These are phyloP conservation scores for Fraxinus sp. DNA, from an alignment of 305 asterid species.

Conservation along the genomic window DNA sequence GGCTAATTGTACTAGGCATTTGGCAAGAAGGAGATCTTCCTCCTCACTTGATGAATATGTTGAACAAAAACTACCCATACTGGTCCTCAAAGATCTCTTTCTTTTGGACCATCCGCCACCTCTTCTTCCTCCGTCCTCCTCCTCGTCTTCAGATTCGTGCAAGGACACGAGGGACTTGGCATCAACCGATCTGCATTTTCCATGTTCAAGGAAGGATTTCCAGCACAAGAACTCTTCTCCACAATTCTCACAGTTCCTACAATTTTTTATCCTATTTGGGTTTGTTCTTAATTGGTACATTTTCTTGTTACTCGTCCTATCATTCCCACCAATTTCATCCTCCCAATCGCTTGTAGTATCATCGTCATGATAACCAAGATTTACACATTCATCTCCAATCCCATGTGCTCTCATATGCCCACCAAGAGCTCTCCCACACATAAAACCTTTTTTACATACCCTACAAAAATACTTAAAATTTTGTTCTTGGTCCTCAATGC, in stretches of 20 bases:
- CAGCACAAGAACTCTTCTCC: constrained; percentile 82
- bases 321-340: constrained; percentile 35
- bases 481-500: constrained; percentile 47
- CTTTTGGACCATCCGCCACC: constrained; percentile 63
- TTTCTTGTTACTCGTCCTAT: constrained; percentile 40
- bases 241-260: constrained; percentile 75
- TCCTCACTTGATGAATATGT: constrained; percentile 46
- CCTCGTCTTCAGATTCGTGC: constrained; percentile 54
- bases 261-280: constrained; percentile 75
- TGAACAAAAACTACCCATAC: constrained; percentile 39
- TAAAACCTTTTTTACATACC: constrained; percentile 89
- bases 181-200: constrained; percentile 74
- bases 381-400: constrained; percentile 58
- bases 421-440: constrained; percentile 92
- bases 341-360: constrained; percentile 69
- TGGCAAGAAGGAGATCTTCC: constrained; percentile 74
- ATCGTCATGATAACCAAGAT: constrained; percentile 32
- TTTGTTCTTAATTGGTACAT: constrained; percentile 78
- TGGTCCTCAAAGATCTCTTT: constrained; percentile 69
- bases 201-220: constrained; percentile 84
- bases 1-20: constrained; percentile 68
- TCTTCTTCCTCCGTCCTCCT: constrained; percentile 31
- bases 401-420: constrained; percentile 99
- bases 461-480: constrained; percentile 71
- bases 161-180: constrained; percentile 69